Evolutionary conservation across 208 protist species (phyloP).

Genomic region (Acanthamoeba royreba): DNA sequence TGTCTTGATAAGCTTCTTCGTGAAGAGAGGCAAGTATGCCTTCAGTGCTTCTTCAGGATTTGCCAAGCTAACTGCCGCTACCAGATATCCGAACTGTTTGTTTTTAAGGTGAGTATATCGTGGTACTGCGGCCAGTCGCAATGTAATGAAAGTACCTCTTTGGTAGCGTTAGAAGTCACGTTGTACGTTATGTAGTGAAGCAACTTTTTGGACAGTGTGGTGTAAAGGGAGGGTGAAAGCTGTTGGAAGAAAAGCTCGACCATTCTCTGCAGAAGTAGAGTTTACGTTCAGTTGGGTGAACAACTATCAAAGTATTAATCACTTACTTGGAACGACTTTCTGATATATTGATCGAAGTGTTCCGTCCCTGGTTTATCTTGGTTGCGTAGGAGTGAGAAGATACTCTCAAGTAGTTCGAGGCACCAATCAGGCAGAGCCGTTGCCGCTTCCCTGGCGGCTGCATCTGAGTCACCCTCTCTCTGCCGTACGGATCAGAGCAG

Average conservation of each 20-base stretch:
- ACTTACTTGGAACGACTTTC: not conserved
- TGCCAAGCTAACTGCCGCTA: not conserved
- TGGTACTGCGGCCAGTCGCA: too few relatives aligned
- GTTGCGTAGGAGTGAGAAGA: not conserved
- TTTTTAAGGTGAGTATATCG: not conserved
- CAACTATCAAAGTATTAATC: not conserved
- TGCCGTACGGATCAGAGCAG: not conserved
- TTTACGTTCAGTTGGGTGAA: not conserved
- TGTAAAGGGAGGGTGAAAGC: not conserved
- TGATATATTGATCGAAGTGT: not conserved
- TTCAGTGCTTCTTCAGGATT: not conserved
- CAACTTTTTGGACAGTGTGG: not conserved
- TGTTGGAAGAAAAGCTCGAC: constrained; percentile 27
- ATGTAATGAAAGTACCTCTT: not conserved
- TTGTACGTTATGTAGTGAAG: not conserved
- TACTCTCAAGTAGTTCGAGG: not conserved
- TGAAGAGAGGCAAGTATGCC: not conserved
- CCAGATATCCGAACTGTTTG: not conserved
- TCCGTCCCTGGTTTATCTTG: not conserved
- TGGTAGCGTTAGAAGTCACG: not conserved
- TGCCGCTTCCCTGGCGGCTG: not conserved
- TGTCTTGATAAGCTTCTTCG: not conserved
- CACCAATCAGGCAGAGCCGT: not conserved
- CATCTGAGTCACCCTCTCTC: not conserved
- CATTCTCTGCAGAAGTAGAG: not conserved